Evolutionary conservation across 1,139 yeast genomes (phyloP).

Genomic region (Groenewaldozyma auringiensis): DNA sequence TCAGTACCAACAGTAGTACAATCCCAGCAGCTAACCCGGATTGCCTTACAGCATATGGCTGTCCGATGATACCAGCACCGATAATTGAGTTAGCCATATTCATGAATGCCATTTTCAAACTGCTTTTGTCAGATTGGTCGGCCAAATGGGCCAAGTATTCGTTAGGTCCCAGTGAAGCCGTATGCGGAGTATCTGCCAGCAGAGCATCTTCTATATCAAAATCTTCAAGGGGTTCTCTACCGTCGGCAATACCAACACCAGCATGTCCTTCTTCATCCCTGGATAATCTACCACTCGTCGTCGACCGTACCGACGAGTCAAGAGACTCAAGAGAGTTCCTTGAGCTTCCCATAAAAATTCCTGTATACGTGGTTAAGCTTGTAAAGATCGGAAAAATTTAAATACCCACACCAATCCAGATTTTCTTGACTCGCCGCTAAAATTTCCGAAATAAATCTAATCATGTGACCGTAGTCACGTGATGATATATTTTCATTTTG

Average conservation of each 20-base stretch:
- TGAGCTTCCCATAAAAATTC: background rate
- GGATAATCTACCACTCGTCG: background rate
- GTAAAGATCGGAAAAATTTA: too few relatives aligned
- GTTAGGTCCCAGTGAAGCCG: conserved; percentile 19
- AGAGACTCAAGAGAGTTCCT: background rate
- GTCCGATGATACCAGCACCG: conserved; percentile 95
- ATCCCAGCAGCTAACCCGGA: conserved; percentile 75
- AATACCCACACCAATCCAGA: too few relatives aligned
- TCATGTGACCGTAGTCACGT: too few relatives aligned
- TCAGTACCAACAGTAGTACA: conserved; percentile 49
- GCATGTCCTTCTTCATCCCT: background rate
- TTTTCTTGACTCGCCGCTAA: too few relatives aligned
- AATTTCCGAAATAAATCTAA: too few relatives aligned
- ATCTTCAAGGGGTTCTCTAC: too few relatives aligned
- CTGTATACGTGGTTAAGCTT: too few relatives aligned
- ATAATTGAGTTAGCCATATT: conserved; percentile 89
- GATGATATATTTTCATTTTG: too few relatives aligned
- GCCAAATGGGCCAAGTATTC: conserved; percentile 22
- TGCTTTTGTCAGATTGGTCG: conserved; percentile 36
- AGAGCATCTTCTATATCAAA: conserved; percentile 11
- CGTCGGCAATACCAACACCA: too few relatives aligned
- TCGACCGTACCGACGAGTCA: background rate
- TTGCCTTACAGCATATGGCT: conserved; percentile 79
- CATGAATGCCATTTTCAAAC: conserved; percentile 84
- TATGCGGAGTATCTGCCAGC: conserved; percentile 5